Percentiles rank a stretch among this genome's conserved stretches.
Conservation (phyloP, 148 eudicot genomes). For the Cornus suecica region DNA sequence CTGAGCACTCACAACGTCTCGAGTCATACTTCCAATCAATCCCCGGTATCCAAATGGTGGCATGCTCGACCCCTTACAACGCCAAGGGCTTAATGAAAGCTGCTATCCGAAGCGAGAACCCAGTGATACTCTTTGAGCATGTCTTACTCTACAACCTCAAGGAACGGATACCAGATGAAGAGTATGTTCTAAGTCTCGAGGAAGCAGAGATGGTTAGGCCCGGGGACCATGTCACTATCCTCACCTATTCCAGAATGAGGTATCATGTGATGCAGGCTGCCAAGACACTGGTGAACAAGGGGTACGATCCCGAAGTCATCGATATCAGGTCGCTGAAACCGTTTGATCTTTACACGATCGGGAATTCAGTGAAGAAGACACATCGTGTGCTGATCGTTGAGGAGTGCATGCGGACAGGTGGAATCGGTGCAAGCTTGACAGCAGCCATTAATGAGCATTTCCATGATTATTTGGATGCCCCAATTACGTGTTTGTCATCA, state of each 20-base stretch:
- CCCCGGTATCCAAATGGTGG: conserved; percentile 89
- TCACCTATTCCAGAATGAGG: conserved; percentile 92
- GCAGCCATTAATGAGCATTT: conserved; percentile 87
- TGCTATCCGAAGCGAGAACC: conserved; percentile 84
- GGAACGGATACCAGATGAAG: conserved; percentile 83
- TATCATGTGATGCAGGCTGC: conserved; percentile 91
- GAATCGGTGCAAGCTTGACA: conserved; percentile 89
- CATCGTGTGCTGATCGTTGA: conserved; percentile 86
- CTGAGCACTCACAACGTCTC: conserved; percentile 84
- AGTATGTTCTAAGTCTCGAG: conserved; percentile 61
- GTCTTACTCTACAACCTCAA: conserved; percentile 85
- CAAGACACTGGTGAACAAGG: conserved; percentile 78
- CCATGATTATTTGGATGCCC: conserved; percentile 78
- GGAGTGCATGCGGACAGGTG: conserved; percentile 92
- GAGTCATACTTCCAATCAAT: conserved; percentile 86
- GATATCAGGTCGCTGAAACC: conserved; percentile 88
- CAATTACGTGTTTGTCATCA: conserved; percentile 77
- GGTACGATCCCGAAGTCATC: conserved; percentile 86
- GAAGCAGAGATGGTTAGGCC: conserved; percentile 97
- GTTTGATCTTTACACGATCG: conserved; percentile 75
- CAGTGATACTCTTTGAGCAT: conserved; percentile 82
- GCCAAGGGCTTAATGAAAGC: conserved; percentile 95
- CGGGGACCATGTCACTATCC: conserved; percentile 70
- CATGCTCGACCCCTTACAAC: conserved; percentile 86
- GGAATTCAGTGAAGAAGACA: conserved; percentile 84